These are phyloP conservation scores for Plasmopara halstedii DNA, from an alignment of 352 stramenopile species.

Conservation along the genomic window DNA sequence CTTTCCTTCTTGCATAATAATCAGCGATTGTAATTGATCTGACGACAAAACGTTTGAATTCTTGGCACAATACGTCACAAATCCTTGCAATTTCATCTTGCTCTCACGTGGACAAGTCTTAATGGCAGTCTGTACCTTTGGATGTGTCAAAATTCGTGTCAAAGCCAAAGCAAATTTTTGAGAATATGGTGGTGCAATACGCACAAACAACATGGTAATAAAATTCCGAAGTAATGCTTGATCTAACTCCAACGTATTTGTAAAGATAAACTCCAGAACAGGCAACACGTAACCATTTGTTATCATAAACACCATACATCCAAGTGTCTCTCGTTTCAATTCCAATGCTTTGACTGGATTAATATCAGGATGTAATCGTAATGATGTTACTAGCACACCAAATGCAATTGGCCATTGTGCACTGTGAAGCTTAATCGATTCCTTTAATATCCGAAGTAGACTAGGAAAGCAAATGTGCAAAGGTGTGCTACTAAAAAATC, in stretches of 20 bases:
- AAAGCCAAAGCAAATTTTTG: conserved; percentile 62
- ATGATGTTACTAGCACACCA: conserved; percentile 61
- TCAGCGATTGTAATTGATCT: conserved; percentile 60
- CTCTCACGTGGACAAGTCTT: conserved; percentile 72
- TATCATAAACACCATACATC: conserved; percentile 85
- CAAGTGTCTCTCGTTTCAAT: conserved; percentile 74
- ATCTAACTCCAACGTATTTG: conserved; percentile 73
- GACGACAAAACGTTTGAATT: conserved; percentile 44
- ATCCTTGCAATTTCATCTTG: conserved; percentile 64
- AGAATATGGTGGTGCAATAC: conserved; percentile 71
- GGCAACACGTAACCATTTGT: conserved; percentile 80
- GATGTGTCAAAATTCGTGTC: conserved; percentile 70
- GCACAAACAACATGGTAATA: conserved; percentile 67
- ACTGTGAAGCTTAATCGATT: conserved; percentile 68
- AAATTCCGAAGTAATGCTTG: conserved; percentile 82
- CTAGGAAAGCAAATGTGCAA: conserved; percentile 82
- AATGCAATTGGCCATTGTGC: conserved; percentile 82
- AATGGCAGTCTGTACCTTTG: conserved; percentile 78
- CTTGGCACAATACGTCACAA: conserved; percentile 63
- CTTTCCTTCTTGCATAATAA: conserved; percentile 34
- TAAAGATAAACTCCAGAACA: conserved; percentile 76
- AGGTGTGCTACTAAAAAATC: conserved; percentile 78
- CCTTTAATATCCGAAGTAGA: conserved; percentile 68
- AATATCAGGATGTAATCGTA: conserved; percentile 66
- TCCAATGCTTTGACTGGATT: conserved; percentile 83